Evolutionary conservation across 257 asterid genomes (phyloP).

Genomic region (Gardenia jasminoides): DNA sequence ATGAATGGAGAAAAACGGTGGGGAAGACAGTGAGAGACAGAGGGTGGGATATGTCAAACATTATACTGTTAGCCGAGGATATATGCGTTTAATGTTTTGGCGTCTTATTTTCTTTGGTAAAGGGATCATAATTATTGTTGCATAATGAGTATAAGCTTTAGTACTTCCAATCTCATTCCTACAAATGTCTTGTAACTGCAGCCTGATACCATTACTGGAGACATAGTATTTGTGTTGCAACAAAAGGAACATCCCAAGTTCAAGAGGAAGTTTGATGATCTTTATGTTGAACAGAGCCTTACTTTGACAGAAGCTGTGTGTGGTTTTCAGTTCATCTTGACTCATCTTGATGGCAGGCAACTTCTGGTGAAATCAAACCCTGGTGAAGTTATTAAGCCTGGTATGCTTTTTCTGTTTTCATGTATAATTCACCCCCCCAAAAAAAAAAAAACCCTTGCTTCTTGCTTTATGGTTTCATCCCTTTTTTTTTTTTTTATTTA

Average conservation of each 20-base stretch:
- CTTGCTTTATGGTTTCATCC: background rate
- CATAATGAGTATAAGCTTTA: background rate
- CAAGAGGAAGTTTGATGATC: constrained; percentile 32
- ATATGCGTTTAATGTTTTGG: background rate
- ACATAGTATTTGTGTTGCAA: constrained; percentile 27
- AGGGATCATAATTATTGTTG: background rate
- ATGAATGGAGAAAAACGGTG: too few species aligned
- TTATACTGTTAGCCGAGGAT: too few species aligned
- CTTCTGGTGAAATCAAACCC: constrained; percentile 36
- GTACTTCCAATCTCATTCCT: background rate
- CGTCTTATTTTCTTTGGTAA: background rate
- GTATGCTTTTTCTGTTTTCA: constrained; percentile 12
- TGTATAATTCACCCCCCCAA: too few species aligned
- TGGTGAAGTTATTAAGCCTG: constrained; percentile 39
- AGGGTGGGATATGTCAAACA: too few species aligned
- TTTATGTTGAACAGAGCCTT: constrained; percentile 32
- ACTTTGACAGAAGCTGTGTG: constrained; percentile 35
- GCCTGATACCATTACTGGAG: constrained; percentile 30
- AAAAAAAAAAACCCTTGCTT: too few species aligned
- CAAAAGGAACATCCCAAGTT: constrained; percentile 37
- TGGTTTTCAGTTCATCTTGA: constrained; percentile 33
- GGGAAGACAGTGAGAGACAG: too few species aligned
- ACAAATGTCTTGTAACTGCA: constrained; percentile 7
- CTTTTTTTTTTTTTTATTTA: too few species aligned
- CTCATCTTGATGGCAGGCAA: constrained; percentile 39